Conservation (phyloP, 2,329 filamentous ascomycete genomes). For the Aspergillus proliferans region DNA sequence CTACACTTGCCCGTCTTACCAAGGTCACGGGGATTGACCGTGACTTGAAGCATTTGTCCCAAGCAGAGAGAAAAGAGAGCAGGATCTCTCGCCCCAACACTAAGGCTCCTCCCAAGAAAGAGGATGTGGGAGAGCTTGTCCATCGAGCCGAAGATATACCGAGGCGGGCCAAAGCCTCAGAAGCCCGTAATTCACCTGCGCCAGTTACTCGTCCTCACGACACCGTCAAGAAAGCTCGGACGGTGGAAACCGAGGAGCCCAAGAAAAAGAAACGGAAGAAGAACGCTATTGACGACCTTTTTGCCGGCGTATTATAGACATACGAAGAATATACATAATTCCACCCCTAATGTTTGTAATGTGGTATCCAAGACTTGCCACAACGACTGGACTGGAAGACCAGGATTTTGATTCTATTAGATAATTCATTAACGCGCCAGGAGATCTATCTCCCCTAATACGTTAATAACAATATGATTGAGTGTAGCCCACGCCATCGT, state of each 20-base stretch:
- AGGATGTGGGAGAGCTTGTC: slow-evolving; percentile 22
- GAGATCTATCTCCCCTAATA: slow-evolving; percentile 47
- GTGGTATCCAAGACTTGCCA: too few species aligned
- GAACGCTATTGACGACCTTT: slow-evolving; percentile 69
- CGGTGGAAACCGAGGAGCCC: background rate
- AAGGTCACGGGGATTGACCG: slow-evolving; percentile 34
- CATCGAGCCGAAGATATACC: slow-evolving; percentile 9
- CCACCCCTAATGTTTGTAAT: background rate
- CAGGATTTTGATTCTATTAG: background rate
- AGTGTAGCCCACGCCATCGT: slow-evolving; percentile 80
- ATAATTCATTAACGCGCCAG: background rate
- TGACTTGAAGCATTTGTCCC: background rate
- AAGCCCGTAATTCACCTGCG: background rate
- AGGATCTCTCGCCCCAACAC: background rate
- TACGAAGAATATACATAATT: background rate
- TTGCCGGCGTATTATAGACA: slow-evolving; percentile 52
- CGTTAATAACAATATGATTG: slow-evolving; percentile 70
- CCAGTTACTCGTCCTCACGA: background rate
- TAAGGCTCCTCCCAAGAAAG: slow-evolving; percentile 5
- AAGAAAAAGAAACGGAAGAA: slow-evolving; percentile 51
- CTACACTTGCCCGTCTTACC: slow-evolving; percentile 55
- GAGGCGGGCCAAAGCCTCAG: background rate
- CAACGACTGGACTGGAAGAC: too few species aligned
- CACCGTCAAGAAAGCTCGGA: slow-evolving; percentile 9
- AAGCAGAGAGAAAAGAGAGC: background rate